These are phyloP conservation scores for Cercospora beticola DNA, from an alignment of 2,329 filamentous ascomycete genomes.

Conservation along the genomic window DNA sequence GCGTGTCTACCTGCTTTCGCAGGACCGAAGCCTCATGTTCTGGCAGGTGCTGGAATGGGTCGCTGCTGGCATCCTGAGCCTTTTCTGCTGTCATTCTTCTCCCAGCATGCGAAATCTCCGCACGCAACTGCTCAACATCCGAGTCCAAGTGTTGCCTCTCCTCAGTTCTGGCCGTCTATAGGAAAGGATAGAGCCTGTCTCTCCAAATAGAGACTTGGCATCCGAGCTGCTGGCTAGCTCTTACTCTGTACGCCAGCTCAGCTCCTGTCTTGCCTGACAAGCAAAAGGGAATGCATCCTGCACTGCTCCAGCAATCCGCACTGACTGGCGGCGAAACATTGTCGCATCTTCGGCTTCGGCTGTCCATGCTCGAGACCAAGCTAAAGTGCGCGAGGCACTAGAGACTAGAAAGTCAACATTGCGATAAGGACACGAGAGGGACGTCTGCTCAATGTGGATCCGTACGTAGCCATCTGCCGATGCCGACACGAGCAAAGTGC, in stretches of 20 bases:
- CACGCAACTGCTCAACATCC: background rate
- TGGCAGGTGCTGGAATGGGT: constrained; percentile 10
- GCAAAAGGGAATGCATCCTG: background rate
- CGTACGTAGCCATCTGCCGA: background rate
- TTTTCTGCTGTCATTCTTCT: background rate
- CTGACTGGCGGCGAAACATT: background rate
- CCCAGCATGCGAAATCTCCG: background rate
- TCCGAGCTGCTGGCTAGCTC: background rate
- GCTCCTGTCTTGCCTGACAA: background rate
- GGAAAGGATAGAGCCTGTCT: background rate
- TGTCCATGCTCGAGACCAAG: background rate
- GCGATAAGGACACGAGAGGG: background rate
- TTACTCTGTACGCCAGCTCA: background rate
- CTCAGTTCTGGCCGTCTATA: too few species aligned
- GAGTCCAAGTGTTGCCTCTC: background rate
- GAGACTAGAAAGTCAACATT: background rate
- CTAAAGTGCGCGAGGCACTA: background rate
- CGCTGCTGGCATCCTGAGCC: background rate
- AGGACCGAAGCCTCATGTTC: constrained; percentile 14
- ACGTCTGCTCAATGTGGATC: background rate
- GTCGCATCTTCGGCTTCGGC: background rate
- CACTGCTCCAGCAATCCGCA: background rate
- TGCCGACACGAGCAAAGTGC: background rate
- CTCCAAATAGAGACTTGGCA: background rate
- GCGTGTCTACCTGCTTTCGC: constrained; percentile 6